A percentile compares a stretch with the other conserved stretches of the same genome.
phyloP scores from a whole-genome alignment of 441 rosid genomes.

The Erodium chrysanthum region DNA sequence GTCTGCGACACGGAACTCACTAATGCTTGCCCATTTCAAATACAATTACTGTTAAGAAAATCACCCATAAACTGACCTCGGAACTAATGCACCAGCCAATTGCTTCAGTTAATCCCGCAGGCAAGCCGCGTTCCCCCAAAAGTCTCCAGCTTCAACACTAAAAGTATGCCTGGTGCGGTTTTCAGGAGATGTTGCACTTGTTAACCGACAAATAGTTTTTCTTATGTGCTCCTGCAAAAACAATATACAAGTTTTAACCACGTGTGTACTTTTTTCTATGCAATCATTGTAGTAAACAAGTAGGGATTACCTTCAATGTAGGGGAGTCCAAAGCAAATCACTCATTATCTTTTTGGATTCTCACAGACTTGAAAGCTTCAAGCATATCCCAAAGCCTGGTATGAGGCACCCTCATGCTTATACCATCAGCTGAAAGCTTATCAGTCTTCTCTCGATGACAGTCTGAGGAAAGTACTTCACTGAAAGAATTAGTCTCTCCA shows the following conservation, averaged over 20 bases:
- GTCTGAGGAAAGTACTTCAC: background rate
- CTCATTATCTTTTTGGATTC: conserved; percentile 6
- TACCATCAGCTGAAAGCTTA: background rate
- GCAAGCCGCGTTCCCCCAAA: conserved; percentile 7
- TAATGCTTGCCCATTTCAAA: too few species aligned
- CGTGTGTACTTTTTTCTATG: background rate
- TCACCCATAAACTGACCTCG: conserved; percentile 21
- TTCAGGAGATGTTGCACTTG: conserved; percentile 12
- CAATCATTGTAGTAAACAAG: background rate
- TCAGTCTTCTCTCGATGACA: background rate
- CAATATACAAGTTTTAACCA: background rate
- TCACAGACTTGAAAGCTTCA: conserved; percentile 2
- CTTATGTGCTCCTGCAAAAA: conserved; percentile 18
- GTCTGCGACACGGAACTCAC: too few species aligned
- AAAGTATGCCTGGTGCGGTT: background rate
- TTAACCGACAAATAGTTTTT: conserved; percentile 1
- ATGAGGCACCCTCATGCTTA: background rate
- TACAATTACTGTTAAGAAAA: background rate
- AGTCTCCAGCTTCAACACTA: background rate
- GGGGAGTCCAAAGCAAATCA: background rate
- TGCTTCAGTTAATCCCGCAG: conserved; percentile 22
- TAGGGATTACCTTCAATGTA: conserved; percentile 15
- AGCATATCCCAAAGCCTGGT: conserved; percentile 12
- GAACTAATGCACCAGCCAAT: conserved; percentile 16
- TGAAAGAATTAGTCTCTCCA: background rate